Evolutionary conservation across 805 yeast genomes (phyloP), one percentile per base, ranked within the genome.

Genomic region (Candida succiphila): DNA sequence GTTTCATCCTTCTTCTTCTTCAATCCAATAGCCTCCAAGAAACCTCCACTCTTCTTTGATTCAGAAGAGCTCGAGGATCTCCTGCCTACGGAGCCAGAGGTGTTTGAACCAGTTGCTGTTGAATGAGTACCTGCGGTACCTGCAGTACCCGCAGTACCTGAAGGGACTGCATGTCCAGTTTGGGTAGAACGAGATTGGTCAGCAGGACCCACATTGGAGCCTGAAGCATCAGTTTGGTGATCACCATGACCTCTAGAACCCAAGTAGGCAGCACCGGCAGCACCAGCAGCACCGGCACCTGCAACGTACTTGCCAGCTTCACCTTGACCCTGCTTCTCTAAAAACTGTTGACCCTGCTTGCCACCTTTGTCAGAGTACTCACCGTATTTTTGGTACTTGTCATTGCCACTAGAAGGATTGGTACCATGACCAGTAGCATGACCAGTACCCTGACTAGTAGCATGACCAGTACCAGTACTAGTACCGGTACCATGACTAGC

Each of bases 251-350:
- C n/a, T 33, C 27, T 34, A 31, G 33, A 2, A 31, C 40, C 27
- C 32, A 38, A 14, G 29, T 40, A 42, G 9, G 39, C 44, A 13
- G 44, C 44, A 17, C 41, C 48, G 14, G 41, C 33, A 14, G 26
- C 38, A 19, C 10, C 35, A 14, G 31, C 35, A 17, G 35, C 39
- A 17, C 44, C 44, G 4, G 36, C 38, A 8, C 36, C 36, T 6
- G 39, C 34, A 14, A 29, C 41, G 14, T 38, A 38, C 17, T 33
- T 31, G 4, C 39, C 39, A 20, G 41, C 34, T 21, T 42, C 29
- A 20, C 41, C 38, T 17, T 31, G 17, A 17, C 39, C 42, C 7
- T 37, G 29, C 21, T 41, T 32, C 14, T 33, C 42, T 4, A 39
- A 30, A 12, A 37, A 35, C 22, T 37, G 32, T 17, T 34, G 28